Percentiles rank a stretch among this genome's conserved stretches.
These are phyloP conservation scores for Elymus sibiricus DNA, from an alignment of 176 grass and related monocot species.

Conservation along the genomic window DNA sequence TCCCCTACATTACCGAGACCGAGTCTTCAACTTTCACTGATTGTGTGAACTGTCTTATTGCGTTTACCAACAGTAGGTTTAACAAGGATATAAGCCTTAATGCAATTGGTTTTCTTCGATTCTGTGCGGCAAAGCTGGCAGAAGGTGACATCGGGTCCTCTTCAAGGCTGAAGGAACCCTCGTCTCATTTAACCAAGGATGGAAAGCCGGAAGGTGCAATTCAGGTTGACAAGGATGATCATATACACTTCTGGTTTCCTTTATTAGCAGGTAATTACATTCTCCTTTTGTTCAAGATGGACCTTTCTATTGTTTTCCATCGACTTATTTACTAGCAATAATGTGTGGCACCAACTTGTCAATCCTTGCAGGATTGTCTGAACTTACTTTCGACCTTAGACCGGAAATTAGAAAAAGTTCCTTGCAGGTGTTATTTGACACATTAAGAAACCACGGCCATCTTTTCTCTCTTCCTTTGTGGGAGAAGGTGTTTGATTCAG, in stretches of 20 bases:
- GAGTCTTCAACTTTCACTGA: conserved; percentile 92
- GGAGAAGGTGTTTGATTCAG: conserved; percentile 99
- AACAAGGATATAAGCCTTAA: conserved; percentile 99
- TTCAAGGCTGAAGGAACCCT: conserved; percentile 69
- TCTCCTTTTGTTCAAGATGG: conserved; percentile 6
- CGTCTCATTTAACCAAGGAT: conserved; percentile 56
- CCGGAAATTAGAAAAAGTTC: conserved; percentile 97
- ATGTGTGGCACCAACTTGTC: conserved; percentile 19
- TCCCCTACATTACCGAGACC: conserved; percentile 96
- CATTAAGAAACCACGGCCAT: conserved; percentile 95
- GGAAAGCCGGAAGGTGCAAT: conserved; percentile 69
- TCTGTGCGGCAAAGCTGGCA: conserved; percentile 96
- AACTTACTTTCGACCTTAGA: conserved; percentile 98
- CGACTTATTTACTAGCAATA: conserved; percentile 31
- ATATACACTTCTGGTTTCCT: conserved; percentile 98
- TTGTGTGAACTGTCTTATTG: conserved; percentile 98
- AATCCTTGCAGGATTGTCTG: conserved; percentile 80
- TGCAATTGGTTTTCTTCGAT: conserved; percentile 98
- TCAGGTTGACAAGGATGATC: conserved; percentile 83
- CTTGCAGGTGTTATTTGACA: conserved; percentile 97
- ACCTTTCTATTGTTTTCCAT: conserved; percentile 22
- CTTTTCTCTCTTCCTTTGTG: conserved; percentile 97
- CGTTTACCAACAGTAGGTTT: conserved; percentile 97
- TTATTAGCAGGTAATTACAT: conserved; percentile 79
- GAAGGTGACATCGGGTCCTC: conserved; percentile 91